phyloP scores from a whole-genome alignment of 805 yeast species.

The Spathaspora gorwiae region DNA sequence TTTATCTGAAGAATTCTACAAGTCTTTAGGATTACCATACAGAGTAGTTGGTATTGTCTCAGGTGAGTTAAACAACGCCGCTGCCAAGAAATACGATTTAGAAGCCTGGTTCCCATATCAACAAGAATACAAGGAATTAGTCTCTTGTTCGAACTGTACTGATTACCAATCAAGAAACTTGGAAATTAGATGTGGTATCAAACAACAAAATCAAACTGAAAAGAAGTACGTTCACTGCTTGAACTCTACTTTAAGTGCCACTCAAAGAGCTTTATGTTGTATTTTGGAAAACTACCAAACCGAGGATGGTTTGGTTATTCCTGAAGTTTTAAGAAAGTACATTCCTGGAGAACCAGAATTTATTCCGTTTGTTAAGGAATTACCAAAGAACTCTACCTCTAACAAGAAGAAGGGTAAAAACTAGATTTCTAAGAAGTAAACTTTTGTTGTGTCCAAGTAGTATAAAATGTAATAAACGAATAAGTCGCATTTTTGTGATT shows the following conservation, averaged over 20 bases:
- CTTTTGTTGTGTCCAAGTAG: neutral
- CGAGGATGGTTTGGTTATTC: constrained; percentile 88
- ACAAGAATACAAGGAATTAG: constrained; percentile 96
- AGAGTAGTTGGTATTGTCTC: constrained; percentile 97
- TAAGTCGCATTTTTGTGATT: no score
- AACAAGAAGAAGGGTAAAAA: constrained; percentile 44
- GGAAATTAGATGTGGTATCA: constrained; percentile 98
- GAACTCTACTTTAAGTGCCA: constrained; percentile 95
- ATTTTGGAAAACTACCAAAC: constrained; percentile 96
- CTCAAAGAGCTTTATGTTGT: constrained; percentile 98
- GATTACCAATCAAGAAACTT: constrained; percentile 98
- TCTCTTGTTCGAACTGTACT: constrained; percentile 98
- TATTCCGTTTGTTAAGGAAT: constrained; percentile 82
- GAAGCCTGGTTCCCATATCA: constrained; percentile 99
- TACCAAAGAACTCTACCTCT: constrained; percentile 92
- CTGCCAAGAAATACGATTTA: constrained; percentile 96
- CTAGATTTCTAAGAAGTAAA: neutral
- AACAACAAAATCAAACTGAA: constrained; percentile 89
- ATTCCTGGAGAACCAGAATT: constrained; percentile 99
- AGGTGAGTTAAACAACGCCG: constrained; percentile 98
- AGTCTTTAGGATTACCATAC: constrained; percentile 88
- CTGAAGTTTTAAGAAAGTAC: constrained; percentile 92
- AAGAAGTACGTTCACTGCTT: constrained; percentile 98
- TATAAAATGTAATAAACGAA: no score
- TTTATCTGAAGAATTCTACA: constrained; percentile 86